Conservation (phyloP, 495 filamentous ascomycete species). For the Jackrogersella minutella region DNA sequence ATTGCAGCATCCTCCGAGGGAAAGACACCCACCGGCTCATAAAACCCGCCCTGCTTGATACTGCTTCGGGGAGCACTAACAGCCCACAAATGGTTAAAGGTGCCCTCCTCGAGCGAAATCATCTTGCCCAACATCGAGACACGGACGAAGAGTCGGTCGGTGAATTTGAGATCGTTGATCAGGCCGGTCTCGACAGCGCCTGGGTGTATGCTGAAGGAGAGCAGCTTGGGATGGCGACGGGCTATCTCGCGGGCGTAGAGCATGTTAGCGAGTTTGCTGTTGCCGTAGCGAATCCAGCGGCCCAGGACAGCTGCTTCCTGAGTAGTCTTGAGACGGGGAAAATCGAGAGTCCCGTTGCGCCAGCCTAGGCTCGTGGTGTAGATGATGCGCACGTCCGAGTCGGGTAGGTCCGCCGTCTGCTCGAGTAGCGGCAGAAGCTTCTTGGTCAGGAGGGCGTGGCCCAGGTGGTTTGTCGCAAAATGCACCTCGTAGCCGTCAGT, state of each 20-base stretch:
- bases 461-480: conserved; percentile 71
- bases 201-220: conserved; percentile 67
- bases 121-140: conserved; percentile 23
- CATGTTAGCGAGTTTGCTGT: conserved; percentile 71
- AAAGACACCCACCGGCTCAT: conserved; percentile 23
- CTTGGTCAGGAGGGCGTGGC: conserved; percentile 67
- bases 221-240: conserved; percentile 63
- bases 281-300: conserved; percentile 64
- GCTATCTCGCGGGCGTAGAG: conserved; percentile 67
- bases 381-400: conserved; percentile 52
- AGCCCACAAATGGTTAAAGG: conserved; percentile 67
- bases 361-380: conserved; percentile 43
- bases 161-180: conserved; percentile 37
- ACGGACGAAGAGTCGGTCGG: conserved; percentile 38
- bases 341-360: conserved; percentile 46
- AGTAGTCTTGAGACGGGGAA: conserved; percentile 48
- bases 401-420: conserved; percentile 49
- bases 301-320: conserved; percentile 41
- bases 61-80: conserved; percentile 9
- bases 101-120: conserved; percentile 49
- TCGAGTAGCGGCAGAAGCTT: conserved; percentile 65
- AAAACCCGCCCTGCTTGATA: conserved; percentile 25
- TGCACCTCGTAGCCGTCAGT: conserved; percentile 70
- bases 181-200: conserved; percentile 66
- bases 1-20: too few relatives aligned